Evolutionary conservation across 306 rosid species (phyloP).

Genomic region (Medicago ruthenica): DNA sequence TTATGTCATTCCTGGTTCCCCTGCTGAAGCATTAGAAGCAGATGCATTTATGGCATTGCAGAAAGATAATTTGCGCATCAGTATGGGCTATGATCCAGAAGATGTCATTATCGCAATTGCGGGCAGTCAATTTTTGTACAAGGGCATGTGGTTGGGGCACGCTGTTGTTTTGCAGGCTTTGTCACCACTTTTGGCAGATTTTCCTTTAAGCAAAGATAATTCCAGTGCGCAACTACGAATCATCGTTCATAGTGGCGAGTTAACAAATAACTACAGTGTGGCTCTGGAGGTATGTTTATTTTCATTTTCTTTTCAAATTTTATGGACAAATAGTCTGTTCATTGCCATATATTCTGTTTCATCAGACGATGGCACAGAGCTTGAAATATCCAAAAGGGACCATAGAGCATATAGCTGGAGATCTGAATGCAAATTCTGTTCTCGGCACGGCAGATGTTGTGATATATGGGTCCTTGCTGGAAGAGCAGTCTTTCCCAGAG

Average conservation of each 20-base stretch:
- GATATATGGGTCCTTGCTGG: conserved; percentile 85
- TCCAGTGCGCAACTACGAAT: conserved; percentile 62
- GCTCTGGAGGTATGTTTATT: conserved; percentile 72
- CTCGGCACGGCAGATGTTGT: conserved; percentile 70
- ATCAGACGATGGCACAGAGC: conserved; percentile 72
- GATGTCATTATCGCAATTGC: conserved; percentile 78
- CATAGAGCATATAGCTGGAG: conserved; percentile 76
- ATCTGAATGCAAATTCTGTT: conserved; percentile 63
- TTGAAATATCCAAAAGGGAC: conserved; percentile 78
- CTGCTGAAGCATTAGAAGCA: conserved; percentile 70
- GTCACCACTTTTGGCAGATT: conserved; percentile 64
- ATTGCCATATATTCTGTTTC: conserved; percentile 48
- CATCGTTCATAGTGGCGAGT: conserved; percentile 72
- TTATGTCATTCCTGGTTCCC: conserved; percentile 90
- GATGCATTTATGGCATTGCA: conserved; percentile 58
- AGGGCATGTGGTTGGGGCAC: conserved; percentile 96
- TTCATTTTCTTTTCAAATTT: conserved; percentile 20
- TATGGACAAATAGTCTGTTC: conserved; percentile 39
- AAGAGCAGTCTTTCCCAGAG: conserved; percentile 86
- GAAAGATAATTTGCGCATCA: conserved; percentile 56
- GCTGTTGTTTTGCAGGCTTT: conserved; percentile 79
- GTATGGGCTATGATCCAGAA: conserved; percentile 68
- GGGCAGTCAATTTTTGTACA: conserved; percentile 86
- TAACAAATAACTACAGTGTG: conserved; percentile 68
- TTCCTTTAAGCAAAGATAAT: conserved; percentile 53